Percentiles rank a stretch among this genome's conserved stretches.
Evolutionary conservation across 2,329 filamentous ascomycete species (phyloP).

Genomic region (Trichophyton rubrum): DNA sequence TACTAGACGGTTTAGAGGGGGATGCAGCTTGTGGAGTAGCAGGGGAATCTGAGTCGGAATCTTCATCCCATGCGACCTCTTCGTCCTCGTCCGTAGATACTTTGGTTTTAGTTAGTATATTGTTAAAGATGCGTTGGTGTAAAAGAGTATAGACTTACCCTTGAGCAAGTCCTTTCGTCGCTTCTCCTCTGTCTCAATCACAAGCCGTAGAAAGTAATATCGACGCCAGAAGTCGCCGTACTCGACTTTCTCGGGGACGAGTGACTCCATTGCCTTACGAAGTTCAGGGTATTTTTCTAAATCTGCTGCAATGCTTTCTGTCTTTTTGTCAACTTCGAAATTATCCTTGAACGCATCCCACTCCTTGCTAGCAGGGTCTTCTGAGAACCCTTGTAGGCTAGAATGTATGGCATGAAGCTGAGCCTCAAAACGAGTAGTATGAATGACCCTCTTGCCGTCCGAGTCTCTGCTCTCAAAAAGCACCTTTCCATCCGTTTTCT

Average conservation of each 20-base stretch:
- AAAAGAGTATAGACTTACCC: conserved; percentile 41
- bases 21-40: conserved; percentile 31
- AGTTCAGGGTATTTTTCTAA: conserved; percentile 78
- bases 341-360: conserved; percentile 59
- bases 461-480: conserved; percentile 92
- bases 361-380: conserved; percentile 64
- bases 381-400: conserved; percentile 64
- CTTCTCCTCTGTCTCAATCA: conserved; percentile 85
- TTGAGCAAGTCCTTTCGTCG: conserved; percentile 80
- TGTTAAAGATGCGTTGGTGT: neutral
- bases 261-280: conserved; percentile 78
- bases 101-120: neutral
- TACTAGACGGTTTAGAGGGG: conserved; percentile 16
- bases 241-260: conserved; percentile 85
- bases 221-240: conserved; percentile 86
- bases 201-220: conserved; percentile 89
- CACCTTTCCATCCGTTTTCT: conserved; percentile 44
- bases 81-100: conserved; percentile 46
- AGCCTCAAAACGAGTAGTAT: conserved; percentile 86
- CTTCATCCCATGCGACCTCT: conserved; percentile 59
- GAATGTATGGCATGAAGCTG: conserved; percentile 94
- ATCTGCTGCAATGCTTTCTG: conserved; percentile 67
- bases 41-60: conserved; percentile 39
- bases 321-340: conserved; percentile 76
- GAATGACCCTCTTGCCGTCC: conserved; percentile 80